These are phyloP conservation scores for Acanthamoeba lugdunensis DNA, from an alignment of 208 protist species.

Conservation along the genomic window DNA sequence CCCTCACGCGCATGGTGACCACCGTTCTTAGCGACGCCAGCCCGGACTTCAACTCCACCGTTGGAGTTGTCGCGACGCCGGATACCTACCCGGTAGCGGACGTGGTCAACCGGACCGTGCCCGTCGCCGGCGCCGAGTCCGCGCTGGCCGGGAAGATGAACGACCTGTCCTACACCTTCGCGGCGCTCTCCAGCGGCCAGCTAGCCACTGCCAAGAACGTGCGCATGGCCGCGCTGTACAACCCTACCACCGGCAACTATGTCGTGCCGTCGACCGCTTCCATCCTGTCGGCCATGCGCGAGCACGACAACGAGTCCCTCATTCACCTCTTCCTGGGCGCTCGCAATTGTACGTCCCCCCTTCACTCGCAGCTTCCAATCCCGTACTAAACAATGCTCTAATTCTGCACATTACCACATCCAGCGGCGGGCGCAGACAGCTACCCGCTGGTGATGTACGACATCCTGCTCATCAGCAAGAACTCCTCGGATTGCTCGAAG, in stretches of 20 bases:
- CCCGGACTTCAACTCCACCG: neutral
- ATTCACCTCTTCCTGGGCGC: neutral
- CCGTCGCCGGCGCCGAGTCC: neutral
- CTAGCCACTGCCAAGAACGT: neutral
- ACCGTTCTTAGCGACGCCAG: neutral
- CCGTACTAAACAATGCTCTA: neutral
- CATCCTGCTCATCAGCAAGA: neutral
- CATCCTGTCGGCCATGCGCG: neutral
- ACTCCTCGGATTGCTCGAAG: constrained; percentile 23
- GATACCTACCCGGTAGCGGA: neutral
- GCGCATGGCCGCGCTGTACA: neutral
- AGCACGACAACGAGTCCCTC: neutral
- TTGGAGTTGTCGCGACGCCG: neutral
- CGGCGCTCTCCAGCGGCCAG: neutral
- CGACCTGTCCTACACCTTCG: neutral
- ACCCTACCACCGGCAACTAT: neutral
- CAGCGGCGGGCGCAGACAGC: neutral
- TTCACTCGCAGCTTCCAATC: neutral
- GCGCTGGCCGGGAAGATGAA: neutral
- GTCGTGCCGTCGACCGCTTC: neutral
- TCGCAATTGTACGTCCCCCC: neutral
- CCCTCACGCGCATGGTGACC: neutral
- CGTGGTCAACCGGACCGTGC: neutral
- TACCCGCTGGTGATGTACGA: constrained; percentile 24
- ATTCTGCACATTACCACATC: neutral